Conservation (phyloP, 2,329 filamentous ascomycete species). For the Colletotrichum simmondsii region DNA sequence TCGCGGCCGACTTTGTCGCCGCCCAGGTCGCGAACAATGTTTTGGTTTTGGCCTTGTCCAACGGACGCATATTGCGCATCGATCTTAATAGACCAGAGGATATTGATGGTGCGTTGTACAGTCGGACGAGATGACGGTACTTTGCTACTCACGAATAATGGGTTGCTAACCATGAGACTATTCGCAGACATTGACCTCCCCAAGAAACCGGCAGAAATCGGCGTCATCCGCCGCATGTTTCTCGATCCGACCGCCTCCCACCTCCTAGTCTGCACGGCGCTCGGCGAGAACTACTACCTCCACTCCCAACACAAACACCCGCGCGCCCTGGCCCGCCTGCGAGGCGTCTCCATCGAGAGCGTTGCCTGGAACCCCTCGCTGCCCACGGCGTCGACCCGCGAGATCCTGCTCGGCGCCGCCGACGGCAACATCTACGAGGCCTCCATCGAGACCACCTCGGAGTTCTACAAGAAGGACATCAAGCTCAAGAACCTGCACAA, state of each 20-base stretch:
- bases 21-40: constrained; percentile 98
- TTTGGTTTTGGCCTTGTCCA: constrained; percentile 89
- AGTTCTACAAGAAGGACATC: constrained; percentile 96
- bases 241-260: constrained; percentile 97
- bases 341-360: constrained; percentile 87
- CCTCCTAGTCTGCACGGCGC: constrained; percentile 88
- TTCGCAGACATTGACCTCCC: constrained; percentile 91
- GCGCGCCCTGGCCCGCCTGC: constrained; percentile 82
- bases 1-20: constrained; percentile 95
- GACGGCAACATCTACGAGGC: constrained; percentile 96
- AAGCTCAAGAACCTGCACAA: constrained; percentile 87
- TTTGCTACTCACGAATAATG: constrained; percentile 1
- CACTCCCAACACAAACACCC: constrained; percentile 94
- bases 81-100: constrained; percentile 94
- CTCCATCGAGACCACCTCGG: constrained; percentile 92
- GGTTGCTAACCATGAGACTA: constrained; percentile 22
- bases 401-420: constrained; percentile 91
- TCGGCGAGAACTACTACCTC: constrained; percentile 97
- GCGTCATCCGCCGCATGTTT: constrained; percentile 95
- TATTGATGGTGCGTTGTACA: constrained; percentile 77
- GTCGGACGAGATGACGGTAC: constrained; percentile 15
- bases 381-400: constrained; percentile 91
- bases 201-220: constrained; percentile 90
- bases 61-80: constrained; percentile 91
- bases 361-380: constrained; percentile 95